Base-by-base conservation (phyloP, 2,329 filamentous ascomycete species). In the Aspergillus caelatus region DNA sequence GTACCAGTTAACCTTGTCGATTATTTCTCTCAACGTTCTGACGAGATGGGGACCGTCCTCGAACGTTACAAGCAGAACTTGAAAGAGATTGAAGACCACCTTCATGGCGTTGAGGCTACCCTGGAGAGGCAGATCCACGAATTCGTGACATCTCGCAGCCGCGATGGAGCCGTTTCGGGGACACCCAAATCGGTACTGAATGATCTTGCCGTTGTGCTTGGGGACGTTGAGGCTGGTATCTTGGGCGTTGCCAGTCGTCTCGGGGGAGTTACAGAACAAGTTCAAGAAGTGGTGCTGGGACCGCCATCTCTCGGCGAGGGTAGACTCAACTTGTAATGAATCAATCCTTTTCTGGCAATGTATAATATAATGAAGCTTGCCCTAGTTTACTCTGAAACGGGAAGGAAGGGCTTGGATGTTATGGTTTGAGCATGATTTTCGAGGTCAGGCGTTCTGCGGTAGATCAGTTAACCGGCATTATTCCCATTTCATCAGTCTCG, bases 171-270 rank as follows among this genome's bases (percentile, higher is more conserved):
- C 32, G 72, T 61, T 74, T 77, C 59, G 68, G 79, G 61, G 80
- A 84, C 67, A 78, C 86, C 74, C 43, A 80, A 72, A 64, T 80
- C 74, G 65, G 74, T 74, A 54, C 72, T 79, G 55, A 79, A 72
- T 48, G 80, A 80, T 62, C 79, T 90, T 52, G 85, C 85, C 19
- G 83, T 82, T 14, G 87, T 88, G 50, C 80, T 91, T 67, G 81
- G 84, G 21, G 88, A 90, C 68, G 89, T 91, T 64, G 88, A 91
- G 77, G 82, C 85, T 68, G 85, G 87, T 62, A 88, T 91, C 61
- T 75, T 89, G 61, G 84, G 86, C 59, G 88, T 89, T 61, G 88
- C 88, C 6, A 82, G 83, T 28, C 83, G 86, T 61, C 83, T 91
- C 57, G 88, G 87, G 3, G 79, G 79, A 54, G 83, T 83, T 5